These are phyloP conservation scores for Pelargonium australe DNA, from an alignment of 441 rosid species.

Conservation along the genomic window DNA sequence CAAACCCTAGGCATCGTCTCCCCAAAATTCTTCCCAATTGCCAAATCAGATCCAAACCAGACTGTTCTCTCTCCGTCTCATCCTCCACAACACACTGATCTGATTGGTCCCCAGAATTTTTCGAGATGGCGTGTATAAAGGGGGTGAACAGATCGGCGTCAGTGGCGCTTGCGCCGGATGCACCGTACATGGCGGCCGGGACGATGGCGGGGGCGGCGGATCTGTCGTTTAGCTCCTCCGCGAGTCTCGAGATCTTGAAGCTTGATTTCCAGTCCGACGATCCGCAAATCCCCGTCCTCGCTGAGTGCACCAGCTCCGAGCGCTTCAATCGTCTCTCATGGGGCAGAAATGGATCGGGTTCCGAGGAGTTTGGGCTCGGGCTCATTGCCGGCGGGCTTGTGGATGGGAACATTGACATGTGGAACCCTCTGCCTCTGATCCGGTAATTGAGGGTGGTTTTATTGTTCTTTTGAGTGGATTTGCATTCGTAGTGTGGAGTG, in stretches of 20 bases:
- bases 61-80: too few species aligned
- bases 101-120: too few species aligned
- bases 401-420: conserved; percentile 79
- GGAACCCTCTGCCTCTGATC: conserved; percentile 80
- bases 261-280: conserved; percentile 90
- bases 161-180: conserved; percentile 85
- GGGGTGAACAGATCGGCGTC: conserved; percentile 87
- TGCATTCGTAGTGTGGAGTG: neutral
- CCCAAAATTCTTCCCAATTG: too few species aligned
- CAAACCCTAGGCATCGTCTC: too few species aligned
- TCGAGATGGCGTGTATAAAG: conserved; percentile 48
- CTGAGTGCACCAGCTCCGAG: conserved; percentile 83
- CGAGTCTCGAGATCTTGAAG: conserved; percentile 88
- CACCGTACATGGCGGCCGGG: conserved; percentile 95
- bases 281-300: conserved; percentile 64
- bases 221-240: conserved; percentile 90
- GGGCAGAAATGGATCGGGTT: conserved; percentile 78
- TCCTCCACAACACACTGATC: too few species aligned
- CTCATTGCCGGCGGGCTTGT: conserved; percentile 94
- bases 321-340: conserved; percentile 91
- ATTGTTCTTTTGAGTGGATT: neutral
- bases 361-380: conserved; percentile 69
- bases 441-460: conserved; percentile 35
- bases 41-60: too few species aligned
- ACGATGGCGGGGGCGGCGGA: conserved; percentile 99